Conservation (phyloP, 768 basidiomycete species). For the Leucocoprinus leucothites region DNA sequence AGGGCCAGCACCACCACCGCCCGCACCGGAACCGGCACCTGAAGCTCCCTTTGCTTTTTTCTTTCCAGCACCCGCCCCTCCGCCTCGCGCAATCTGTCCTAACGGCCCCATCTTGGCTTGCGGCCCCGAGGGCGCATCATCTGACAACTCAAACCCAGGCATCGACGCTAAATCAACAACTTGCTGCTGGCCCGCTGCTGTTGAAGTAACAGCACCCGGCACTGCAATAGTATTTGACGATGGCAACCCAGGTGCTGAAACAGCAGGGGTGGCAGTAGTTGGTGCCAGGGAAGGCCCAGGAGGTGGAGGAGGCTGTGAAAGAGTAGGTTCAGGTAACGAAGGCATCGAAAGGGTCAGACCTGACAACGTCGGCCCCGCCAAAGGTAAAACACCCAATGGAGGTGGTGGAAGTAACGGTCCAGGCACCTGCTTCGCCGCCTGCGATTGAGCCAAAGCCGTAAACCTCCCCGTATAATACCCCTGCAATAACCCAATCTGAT, state of each 20-base stretch:
- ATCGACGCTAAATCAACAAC: slow-evolving; percentile 6
- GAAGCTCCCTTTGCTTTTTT: slow-evolving; percentile 50
- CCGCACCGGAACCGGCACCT: slow-evolving; percentile 19
- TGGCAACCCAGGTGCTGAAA: background rate
- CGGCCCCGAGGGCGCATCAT: slow-evolving; percentile 55
- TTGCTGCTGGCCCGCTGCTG: slow-evolving; percentile 16
- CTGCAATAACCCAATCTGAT: slow-evolving; percentile 85
- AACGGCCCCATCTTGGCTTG: slow-evolving; percentile 78
- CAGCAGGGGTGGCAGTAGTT: background rate
- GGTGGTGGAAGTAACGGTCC: slow-evolving; percentile 14
- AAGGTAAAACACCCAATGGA: background rate
- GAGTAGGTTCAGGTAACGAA: slow-evolving; percentile 17
- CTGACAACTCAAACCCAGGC: slow-evolving; percentile 44
- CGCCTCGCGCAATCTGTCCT: slow-evolving; percentile 66
- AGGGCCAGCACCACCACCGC: slow-evolving; percentile 19
- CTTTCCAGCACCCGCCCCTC: slow-evolving; percentile 33
- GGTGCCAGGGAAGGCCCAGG: slow-evolving; percentile 11
- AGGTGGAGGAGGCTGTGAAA: slow-evolving; percentile 14
- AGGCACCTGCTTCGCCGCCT: slow-evolving; percentile 19
- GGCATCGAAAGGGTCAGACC: slow-evolving; percentile 11
- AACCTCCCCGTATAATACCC: slow-evolving; percentile 68
- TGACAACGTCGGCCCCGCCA: slow-evolving; percentile 7
- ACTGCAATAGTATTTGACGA: slow-evolving; percentile 7
- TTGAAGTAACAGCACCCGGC: slow-evolving; percentile 17
- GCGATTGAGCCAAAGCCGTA: slow-evolving; percentile 35